Percentiles rank a stretch among this genome's conserved stretches.
phyloP scores from a whole-genome alignment of 768 basidiomycete species.

The Leucocoprinus leucothites region DNA sequence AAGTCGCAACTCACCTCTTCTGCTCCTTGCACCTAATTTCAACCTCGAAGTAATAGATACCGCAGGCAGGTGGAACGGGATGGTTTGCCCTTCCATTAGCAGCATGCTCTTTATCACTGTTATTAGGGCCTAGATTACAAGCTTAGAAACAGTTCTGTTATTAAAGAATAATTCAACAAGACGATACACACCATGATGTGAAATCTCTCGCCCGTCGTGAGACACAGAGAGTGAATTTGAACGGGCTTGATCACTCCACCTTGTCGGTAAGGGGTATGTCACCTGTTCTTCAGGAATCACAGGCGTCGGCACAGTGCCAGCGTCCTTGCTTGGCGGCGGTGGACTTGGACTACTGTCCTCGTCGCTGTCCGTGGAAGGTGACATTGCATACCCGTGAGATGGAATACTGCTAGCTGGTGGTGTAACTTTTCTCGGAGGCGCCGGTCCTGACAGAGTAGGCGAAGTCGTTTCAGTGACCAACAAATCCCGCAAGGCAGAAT shows the following conservation, averaged over 20 bases:
- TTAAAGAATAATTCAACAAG: background rate
- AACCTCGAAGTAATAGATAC: conserved; percentile 94
- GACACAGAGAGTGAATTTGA: conserved; percentile 58
- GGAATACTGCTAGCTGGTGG: conserved; percentile 14
- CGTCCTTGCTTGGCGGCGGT: conserved; percentile 32
- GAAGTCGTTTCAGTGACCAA: conserved; percentile 52
- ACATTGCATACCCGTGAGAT: conserved; percentile 27
- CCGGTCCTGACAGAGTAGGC: conserved; percentile 25
- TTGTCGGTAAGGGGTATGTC: conserved; percentile 59
- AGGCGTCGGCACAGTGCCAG: conserved; percentile 18
- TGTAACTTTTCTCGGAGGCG: conserved; percentile 31
- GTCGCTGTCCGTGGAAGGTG: conserved; percentile 57
- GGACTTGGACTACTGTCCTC: conserved; percentile 59
- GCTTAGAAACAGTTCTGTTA: background rate
- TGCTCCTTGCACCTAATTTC: conserved; percentile 76
- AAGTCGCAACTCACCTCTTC: conserved; percentile 58
- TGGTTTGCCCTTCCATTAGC: conserved; percentile 77
- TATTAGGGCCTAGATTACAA: conserved; percentile 40
- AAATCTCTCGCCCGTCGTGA: conserved; percentile 69
- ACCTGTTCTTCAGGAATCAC: conserved; percentile 34
- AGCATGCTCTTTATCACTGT: conserved; percentile 70
- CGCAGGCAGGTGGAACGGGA: conserved; percentile 81
- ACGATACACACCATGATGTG: conserved; percentile 54
- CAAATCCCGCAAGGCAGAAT: conserved; percentile 70
- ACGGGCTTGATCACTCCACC: conserved; percentile 75